Percentiles rank a stretch among this genome's conserved stretches.
Evolutionary conservation across 228 moss, liverwort and hornwort genomes (phyloP).

Genomic region (Sphagnum magellanicum): DNA sequence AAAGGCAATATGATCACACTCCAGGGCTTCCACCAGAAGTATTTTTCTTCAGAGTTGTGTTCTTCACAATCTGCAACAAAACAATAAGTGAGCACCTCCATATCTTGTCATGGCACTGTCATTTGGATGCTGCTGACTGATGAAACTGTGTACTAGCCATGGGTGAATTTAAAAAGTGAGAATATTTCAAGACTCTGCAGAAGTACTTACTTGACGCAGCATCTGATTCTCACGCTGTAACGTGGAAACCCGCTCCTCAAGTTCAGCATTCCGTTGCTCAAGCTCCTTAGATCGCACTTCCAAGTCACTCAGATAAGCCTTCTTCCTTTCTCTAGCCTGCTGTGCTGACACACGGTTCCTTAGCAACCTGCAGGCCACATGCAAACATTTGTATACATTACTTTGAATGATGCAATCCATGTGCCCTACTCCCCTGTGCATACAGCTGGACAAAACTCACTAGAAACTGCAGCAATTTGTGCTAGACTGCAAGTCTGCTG

Average conservation of each 20-base stretch:
- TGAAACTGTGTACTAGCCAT: neutral
- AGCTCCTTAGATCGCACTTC: constrained; percentile 84
- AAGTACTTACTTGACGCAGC: constrained; percentile 68
- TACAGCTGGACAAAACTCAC: no score
- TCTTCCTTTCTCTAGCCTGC: constrained; percentile 97
- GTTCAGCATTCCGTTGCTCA: constrained; percentile 76
- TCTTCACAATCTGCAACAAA: constrained; percentile 72
- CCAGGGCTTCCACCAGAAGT: constrained; percentile 10
- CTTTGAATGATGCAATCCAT: no score
- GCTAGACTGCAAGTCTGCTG: no score
- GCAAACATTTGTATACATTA: neutral
- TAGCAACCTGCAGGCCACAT: constrained; percentile 48
- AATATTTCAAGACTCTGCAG: neutral
- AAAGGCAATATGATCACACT: constrained; percentile 8
- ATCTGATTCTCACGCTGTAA: constrained; percentile 82
- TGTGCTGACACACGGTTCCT: constrained; percentile 98
- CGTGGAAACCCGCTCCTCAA: constrained; percentile 85
- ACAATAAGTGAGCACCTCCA: neutral
- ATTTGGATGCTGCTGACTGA: neutral
- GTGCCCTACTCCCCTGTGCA: neutral
- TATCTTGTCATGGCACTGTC: neutral
- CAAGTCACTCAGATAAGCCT: constrained; percentile 85
- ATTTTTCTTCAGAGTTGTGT: constrained; percentile 60
- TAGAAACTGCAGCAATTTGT: no score
- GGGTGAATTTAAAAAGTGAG: neutral